A percentile compares a stretch with the other conserved stretches of the same genome.
Conservation (phyloP, 2,329 filamentous ascomycete species). For the Talaromyces sp. region DNA sequence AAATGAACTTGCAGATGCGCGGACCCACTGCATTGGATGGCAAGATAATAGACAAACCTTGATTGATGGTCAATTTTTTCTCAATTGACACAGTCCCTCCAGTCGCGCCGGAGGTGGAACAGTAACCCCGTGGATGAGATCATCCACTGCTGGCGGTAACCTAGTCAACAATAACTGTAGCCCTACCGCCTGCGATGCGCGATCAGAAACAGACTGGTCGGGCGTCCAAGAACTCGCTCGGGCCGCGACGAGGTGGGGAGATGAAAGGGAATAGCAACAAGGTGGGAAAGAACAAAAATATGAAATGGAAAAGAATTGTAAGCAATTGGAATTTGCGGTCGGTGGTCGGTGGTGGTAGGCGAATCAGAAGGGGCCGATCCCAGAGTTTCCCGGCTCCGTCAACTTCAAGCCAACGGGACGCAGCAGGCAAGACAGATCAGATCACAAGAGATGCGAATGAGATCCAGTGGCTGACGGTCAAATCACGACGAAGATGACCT, state of each 20-base stretch:
- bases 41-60: slow-evolving; percentile 24
- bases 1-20: not conserved
- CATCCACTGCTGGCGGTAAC: slow-evolving; percentile 13
- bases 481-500: not conserved
- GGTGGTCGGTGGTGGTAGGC: not conserved
- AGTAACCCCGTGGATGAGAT: slow-evolving; percentile 3
- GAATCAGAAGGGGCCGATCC: not conserved
- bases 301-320: not conserved
- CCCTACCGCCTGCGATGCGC: not conserved
- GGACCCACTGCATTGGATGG: not conserved
- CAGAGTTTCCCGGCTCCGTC: not conserved
- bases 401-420: slow-evolving; percentile 11
- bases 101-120: slow-evolving; percentile 7
- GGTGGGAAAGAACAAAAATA: not conserved
- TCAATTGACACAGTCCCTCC: slow-evolving; percentile 34
- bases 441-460: slow-evolving; percentile 11
- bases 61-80: slow-evolving; percentile 29
- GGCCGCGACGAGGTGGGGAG: not conserved
- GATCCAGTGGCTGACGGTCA: not conserved
- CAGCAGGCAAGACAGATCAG: slow-evolving; percentile 23
- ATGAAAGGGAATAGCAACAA: not conserved
- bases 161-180: not conserved
- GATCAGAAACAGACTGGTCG: slow-evolving; percentile 4
- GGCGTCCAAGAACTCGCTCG: not conserved
- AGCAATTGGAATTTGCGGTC: not conserved